Base-by-base conservation (phyloP, 805 yeast genomes). In the Torulaspora microellipsoides region DNA sequence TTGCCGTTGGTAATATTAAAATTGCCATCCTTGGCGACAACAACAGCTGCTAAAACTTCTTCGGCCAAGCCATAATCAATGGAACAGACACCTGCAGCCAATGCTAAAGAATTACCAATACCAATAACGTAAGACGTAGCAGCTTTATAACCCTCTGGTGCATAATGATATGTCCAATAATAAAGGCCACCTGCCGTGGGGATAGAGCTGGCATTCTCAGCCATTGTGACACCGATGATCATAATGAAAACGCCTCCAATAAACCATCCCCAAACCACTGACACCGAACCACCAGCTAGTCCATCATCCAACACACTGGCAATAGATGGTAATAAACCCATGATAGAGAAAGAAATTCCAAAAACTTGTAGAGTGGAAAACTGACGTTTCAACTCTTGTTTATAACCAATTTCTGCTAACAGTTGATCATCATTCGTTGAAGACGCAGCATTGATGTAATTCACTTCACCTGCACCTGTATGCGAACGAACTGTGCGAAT, bases 121-220 rank as follows among this genome's bases (percentile, higher is more conserved):
- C 89, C 91, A 47, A 83, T 78, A 34, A 83, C 56, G 54, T 74
- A 83, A 33, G 83, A 76, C 27, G 81, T 60, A 0, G 81, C 78
- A 13, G 74, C 73, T 55, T 76, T 71, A 28, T 69, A 52, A 3
- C 55, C 52, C 38, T 68, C 73, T 1, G 87, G 85, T 78, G 85
- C 79, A 56, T 75, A 79, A 55, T 76, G 70, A 59, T 68, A 76
- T 1, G 82, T 75, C 75, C 80, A 77, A 62, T 72, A 76, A 52
- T 78, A 81, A 15, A 81, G 66, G 14, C 86, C 86, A 37, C 86
- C 86, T 15, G 80, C 72, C 1, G 85, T 80, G 15, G 87, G 86
- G 53, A 77, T 72, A 1, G 84, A 72, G 10, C 80, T 72, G 1
- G 80, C 82, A 48, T 79, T 60, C 51, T 78, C 80, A 6, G 82